These are phyloP conservation scores for Trichoderma virens DNA, from an alignment of 495 filamentous ascomycete species.

Conservation along the genomic window DNA sequence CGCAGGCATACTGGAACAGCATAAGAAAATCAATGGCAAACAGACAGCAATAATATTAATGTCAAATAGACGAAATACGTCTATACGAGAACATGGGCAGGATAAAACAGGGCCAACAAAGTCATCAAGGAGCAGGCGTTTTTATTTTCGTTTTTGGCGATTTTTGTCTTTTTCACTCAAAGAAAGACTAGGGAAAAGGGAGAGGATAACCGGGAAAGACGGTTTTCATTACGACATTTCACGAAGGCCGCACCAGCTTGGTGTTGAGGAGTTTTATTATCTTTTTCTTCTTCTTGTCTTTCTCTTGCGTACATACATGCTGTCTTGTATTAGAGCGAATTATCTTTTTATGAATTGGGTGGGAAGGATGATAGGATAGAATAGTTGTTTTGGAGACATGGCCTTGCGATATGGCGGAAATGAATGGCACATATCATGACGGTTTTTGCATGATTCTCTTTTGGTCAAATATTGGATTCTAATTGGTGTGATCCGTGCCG, in stretches of 20 bases:
- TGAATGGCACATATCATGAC: slow-evolving; percentile 3
- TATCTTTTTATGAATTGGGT: background rate
- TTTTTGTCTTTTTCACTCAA: background rate
- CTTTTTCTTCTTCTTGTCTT: background rate
- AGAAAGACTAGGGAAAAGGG: background rate
- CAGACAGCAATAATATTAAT: background rate
- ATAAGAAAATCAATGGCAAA: slow-evolving; percentile 39
- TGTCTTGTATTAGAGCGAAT: background rate
- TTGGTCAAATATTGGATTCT: background rate
- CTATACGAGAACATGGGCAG: background rate
- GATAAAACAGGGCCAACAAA: background rate
- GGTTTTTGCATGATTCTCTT: background rate
- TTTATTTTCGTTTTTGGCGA: no score
- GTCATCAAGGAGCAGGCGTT: no score
- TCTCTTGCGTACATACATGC: background rate
- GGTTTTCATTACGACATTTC: background rate
- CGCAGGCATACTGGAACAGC: slow-evolving; percentile 43
- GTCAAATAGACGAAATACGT: background rate
- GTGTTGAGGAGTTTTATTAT: slow-evolving; percentile 2
- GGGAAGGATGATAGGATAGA: background rate
- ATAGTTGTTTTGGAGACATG: background rate
- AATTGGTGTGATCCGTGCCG: background rate
- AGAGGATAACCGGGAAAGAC: background rate
- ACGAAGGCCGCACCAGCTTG: slow-evolving; percentile 5
- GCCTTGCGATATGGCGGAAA: background rate